Percentiles rank a stretch among this genome's conserved stretches.
Conservation (phyloP, 2,329 filamentous ascomycete genomes). For the Metarhizium humberi region DNA sequence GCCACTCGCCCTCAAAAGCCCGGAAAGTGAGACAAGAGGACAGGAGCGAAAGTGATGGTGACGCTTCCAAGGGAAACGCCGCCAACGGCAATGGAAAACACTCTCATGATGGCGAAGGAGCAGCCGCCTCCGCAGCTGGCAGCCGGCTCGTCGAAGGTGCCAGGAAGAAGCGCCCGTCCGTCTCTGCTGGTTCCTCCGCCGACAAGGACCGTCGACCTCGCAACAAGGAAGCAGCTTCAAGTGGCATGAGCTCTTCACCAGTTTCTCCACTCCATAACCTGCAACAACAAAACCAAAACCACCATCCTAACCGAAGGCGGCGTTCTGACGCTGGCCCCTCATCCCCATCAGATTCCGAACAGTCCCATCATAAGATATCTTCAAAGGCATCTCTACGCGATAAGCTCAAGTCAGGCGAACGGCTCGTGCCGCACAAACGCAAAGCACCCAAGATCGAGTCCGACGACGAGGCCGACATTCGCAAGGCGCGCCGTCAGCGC, state of each 20-base stretch:
- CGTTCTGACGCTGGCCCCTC: slow-evolving; percentile 23
- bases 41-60: slow-evolving; percentile 46
- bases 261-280: slow-evolving; percentile 38
- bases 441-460: slow-evolving; percentile 46
- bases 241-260: slow-evolving; percentile 49
- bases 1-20: slow-evolving; percentile 52
- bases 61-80: slow-evolving; percentile 22
- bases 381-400: slow-evolving; percentile 37
- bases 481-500: slow-evolving; percentile 45
- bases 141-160: slow-evolving; percentile 22
- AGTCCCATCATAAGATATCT: slow-evolving; percentile 30
- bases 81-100: slow-evolving; percentile 23
- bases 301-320: slow-evolving; percentile 18
- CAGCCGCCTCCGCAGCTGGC: slow-evolving; percentile 21
- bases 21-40: slow-evolving; percentile 59
- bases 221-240: slow-evolving; percentile 40
- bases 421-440: slow-evolving; percentile 39
- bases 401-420: slow-evolving; percentile 38
- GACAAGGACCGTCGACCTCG: slow-evolving; percentile 32
- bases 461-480: slow-evolving; percentile 46
- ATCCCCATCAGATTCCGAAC: slow-evolving; percentile 49
- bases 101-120: slow-evolving; percentile 21
- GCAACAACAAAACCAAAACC: slow-evolving; percentile 17
- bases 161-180: slow-evolving; percentile 41
- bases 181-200: slow-evolving; percentile 16